Evolutionary conservation across 2,329 filamentous ascomycete genomes (phyloP).

Genomic region (Cytospora paraplurivora): DNA sequence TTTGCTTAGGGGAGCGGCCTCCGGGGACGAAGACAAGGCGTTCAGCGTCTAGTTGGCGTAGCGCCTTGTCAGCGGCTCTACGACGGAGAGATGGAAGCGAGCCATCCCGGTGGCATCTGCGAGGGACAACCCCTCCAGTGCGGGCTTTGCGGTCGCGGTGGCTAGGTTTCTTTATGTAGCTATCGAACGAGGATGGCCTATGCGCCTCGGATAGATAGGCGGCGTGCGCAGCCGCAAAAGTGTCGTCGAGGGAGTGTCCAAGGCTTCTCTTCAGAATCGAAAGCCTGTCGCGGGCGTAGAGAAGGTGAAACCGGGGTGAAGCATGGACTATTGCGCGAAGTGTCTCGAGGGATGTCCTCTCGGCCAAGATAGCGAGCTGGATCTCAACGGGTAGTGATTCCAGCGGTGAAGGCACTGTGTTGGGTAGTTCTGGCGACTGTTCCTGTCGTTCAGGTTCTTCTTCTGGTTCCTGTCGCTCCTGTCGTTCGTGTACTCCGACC

Average conservation of each 20-base stretch:
- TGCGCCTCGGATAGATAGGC: not conserved
- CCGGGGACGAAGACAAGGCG: conserved; percentile 16
- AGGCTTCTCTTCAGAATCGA: not conserved
- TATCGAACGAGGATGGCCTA: not conserved
- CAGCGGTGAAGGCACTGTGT: not conserved
- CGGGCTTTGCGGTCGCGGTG: not conserved
- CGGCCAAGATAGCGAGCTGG: not conserved
- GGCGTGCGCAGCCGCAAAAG: conserved; percentile 1
- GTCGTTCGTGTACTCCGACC: no score
- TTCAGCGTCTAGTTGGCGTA: conserved; percentile 26
- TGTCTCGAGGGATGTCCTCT: not conserved
- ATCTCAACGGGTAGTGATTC: conserved; percentile 10
- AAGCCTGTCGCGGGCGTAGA: not conserved
- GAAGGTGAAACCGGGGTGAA: conserved; percentile 3
- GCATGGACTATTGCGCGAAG: not conserved
- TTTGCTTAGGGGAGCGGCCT: conserved; percentile 3
- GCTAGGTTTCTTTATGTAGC: not conserved
- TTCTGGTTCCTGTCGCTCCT: no score
- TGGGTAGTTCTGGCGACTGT: no score
- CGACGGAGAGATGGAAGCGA: conserved; percentile 20
- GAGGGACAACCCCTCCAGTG: not conserved
- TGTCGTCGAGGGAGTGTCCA: not conserved
- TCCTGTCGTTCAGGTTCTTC: no score
- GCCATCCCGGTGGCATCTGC: conserved; percentile 1
- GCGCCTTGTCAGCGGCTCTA: conserved; percentile 28